Percentiles rank a stretch among this genome's conserved stretches.
Conservation (phyloP, 2,329 filamentous ascomycete species). For the Septoria linicola region DNA sequence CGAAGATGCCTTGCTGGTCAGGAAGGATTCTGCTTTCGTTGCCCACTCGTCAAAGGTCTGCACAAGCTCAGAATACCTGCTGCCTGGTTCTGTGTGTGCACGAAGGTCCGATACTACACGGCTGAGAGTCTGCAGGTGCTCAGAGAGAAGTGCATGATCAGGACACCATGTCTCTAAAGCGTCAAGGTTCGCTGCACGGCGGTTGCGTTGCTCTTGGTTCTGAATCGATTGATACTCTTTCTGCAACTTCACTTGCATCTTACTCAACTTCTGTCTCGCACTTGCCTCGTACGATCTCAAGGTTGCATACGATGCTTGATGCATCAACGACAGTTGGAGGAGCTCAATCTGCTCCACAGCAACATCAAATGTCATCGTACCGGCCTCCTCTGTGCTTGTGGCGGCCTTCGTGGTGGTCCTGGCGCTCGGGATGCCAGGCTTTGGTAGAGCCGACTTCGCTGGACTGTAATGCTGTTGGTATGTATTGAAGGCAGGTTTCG, state of each 20-base stretch:
- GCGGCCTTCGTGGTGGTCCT: slow-evolving; percentile 56
- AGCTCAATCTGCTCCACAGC: slow-evolving; percentile 58
- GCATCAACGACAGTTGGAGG: slow-evolving; percentile 64
- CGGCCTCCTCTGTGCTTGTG: slow-evolving; percentile 58
- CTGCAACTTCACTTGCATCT: slow-evolving; percentile 31
- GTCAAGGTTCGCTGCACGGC: slow-evolving; percentile 52
- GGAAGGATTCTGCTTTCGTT: slow-evolving; percentile 29
- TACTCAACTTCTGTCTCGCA: slow-evolving; percentile 45
- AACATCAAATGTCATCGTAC: slow-evolving; percentile 28
- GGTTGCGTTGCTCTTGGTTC: slow-evolving; percentile 29
- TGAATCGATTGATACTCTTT: slow-evolving; percentile 40
- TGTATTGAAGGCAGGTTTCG: slow-evolving; percentile 59
- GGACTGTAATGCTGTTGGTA: slow-evolving; percentile 68
- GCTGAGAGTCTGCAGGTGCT: slow-evolving; percentile 59
- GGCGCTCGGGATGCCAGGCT: slow-evolving; percentile 51
- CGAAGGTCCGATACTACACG: slow-evolving; percentile 58
- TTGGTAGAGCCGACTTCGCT: slow-evolving; percentile 60
- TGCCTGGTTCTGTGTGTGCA: slow-evolving; percentile 56
- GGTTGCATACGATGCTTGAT: slow-evolving; percentile 53
- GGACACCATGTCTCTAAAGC: slow-evolving; percentile 55
- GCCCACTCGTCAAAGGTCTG: slow-evolving; percentile 62
- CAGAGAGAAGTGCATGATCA: slow-evolving; percentile 48
- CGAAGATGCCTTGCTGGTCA: slow-evolving; percentile 29
- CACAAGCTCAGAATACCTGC: slow-evolving; percentile 57
- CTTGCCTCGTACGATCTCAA: slow-evolving; percentile 56